Evolutionary conservation across 164 flowering plant genomes (phyloP), one percentile per base, ranked within the genome.

Genomic region (Umbellularia californica): DNA sequence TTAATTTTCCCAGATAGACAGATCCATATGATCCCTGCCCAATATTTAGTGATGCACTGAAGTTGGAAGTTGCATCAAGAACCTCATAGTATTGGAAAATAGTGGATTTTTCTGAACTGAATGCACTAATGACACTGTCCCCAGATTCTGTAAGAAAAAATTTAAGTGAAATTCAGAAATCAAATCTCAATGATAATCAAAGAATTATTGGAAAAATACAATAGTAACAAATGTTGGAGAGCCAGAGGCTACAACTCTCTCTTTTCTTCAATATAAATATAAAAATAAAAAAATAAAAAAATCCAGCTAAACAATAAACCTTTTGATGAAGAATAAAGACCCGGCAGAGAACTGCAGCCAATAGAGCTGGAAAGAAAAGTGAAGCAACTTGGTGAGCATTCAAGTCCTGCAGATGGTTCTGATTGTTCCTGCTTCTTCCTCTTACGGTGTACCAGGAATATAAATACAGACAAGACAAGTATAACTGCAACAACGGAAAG

Each of bases 1-100:
- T 77, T 70, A 83, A 52, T 51, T 47, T 75, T 71, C 82, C 85
- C 70, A 65, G 74, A 70, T 76, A 84, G 74, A 81, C 81, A 60
- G 83, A 77, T 66, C 86, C 84, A 76, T 70, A 83, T 65, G 82
- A 75, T 65, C 86, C 86, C 72, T 83, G 81, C 25, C 84, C 86
- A 75, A 83, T 72, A 74, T 77, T 81, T 24, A 24, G 58, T 64
- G 77, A 73, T 25, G 47, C 28, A 70, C 68, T 78, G 50, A 82
- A 84, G 50, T 80, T 76, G 12, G 47, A 65, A 69, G 84, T 81
- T 50, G 86, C 81, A 66, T 75, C 73, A 51, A 71, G 17, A 58
- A 83, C 68, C 77, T 81, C 83, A 58, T 41, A 1, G 50, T 77
- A 81, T 70, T 78, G 13, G 27, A 83, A 81, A 27, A 77, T 77